These are phyloP conservation scores for Letharia columbiana DNA, from an alignment of 495 filamentous ascomycete species.

Conservation along the genomic window DNA sequence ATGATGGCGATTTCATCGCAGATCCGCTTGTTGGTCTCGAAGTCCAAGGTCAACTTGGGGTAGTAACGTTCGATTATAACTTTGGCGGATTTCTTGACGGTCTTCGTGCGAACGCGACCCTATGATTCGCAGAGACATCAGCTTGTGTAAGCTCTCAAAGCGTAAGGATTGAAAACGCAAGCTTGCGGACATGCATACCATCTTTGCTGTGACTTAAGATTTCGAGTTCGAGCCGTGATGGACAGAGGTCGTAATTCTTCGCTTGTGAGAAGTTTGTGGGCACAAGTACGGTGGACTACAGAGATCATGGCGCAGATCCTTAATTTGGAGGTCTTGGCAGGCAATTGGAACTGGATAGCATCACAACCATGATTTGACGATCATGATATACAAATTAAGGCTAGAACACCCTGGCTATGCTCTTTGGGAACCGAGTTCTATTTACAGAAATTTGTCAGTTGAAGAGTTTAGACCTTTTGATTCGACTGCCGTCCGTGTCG, in stretches of 20 bases:
- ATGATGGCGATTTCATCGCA: constrained; percentile 99
- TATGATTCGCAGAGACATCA: constrained; percentile 39
- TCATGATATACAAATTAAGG: not conserved
- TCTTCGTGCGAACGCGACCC: constrained; percentile 98
- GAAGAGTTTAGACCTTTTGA: not conserved
- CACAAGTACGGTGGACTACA: not conserved
- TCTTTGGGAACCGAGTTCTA: not conserved
- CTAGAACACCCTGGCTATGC: not conserved
- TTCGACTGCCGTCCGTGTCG: not conserved
- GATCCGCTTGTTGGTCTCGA: constrained; percentile 99
- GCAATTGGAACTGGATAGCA: not conserved
- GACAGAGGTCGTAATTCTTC: not conserved
- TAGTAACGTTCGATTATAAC: constrained; percentile 99
- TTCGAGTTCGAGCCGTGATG: not conserved
- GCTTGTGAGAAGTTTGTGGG: constrained; percentile 17
- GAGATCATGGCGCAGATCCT: not conserved
- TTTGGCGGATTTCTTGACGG: constrained; percentile 99
- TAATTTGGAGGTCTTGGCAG: not conserved
- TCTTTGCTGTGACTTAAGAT: not conserved
- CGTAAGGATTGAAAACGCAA: not conserved
- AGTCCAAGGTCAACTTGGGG: constrained; percentile 96
- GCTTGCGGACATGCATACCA: constrained; percentile 6
- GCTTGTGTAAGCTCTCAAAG: not conserved
- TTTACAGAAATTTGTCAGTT: not conserved
- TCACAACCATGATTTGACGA: no score